Percentiles rank a stretch among this genome's conserved stretches.
These are phyloP conservation scores for Kuraishia piskuri DNA, from an alignment of 805 yeast genomes.

Conservation along the genomic window DNA sequence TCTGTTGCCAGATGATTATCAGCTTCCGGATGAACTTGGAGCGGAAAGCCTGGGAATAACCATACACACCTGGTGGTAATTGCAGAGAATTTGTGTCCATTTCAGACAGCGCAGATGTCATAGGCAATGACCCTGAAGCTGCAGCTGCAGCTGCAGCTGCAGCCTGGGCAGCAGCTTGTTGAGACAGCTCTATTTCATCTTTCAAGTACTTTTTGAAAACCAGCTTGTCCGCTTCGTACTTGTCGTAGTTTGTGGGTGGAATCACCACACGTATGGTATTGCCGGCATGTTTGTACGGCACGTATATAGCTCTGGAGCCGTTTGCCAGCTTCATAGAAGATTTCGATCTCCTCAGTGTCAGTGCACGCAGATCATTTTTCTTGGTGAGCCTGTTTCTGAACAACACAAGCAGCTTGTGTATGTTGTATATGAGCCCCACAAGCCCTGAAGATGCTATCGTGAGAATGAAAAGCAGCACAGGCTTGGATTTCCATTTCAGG, in stretches of 20 bases:
- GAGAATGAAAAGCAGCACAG: slow-evolving; percentile 21
- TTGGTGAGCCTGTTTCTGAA: slow-evolving; percentile 5
- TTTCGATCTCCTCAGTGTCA: slow-evolving; percentile 17
- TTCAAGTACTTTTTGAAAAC: slow-evolving; percentile 37
- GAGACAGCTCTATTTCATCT: slow-evolving; percentile 11
- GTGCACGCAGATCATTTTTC: slow-evolving; percentile 1
- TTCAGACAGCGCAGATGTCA: slow-evolving; percentile 6
- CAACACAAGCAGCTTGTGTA: slow-evolving; percentile 15
- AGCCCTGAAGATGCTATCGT: slow-evolving; percentile 18
- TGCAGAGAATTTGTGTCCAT: background rate
- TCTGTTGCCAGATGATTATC: slow-evolving; percentile 60
- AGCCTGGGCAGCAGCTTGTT: background rate
- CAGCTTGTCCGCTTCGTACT: slow-evolving; percentile 47
- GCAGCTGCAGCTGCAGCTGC: background rate
- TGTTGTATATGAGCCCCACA: slow-evolving; percentile 14
- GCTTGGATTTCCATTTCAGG: slow-evolving; percentile 16
- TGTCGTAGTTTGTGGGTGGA: slow-evolving; percentile 38
- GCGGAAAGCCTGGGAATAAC: slow-evolving; percentile 24
- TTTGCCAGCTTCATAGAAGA: slow-evolving; percentile 32
- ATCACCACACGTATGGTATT: slow-evolving; percentile 30
- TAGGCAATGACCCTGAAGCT: background rate
- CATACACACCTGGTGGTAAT: background rate
- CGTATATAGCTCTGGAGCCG: slow-evolving; percentile 37
- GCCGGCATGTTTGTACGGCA: slow-evolving; percentile 35
- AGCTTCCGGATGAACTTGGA: slow-evolving; percentile 68